Conservation (phyloP, 192 early-diverging fungal genomes). For the Glomus cerebriforme region DNA sequence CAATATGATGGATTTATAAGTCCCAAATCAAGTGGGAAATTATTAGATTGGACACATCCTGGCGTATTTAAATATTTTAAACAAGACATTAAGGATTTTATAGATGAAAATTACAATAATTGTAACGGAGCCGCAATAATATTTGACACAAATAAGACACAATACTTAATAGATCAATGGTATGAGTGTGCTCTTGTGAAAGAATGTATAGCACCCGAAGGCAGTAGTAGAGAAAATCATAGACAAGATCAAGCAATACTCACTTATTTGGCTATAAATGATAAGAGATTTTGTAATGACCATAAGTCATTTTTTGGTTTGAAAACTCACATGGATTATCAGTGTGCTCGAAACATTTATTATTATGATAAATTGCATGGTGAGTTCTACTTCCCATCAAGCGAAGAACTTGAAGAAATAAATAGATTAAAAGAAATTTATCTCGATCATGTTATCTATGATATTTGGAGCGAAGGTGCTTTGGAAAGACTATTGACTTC, state of each 20-base stretch:
- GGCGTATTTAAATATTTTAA: slow-evolving; percentile 47
- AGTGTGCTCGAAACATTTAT: slow-evolving; percentile 37
- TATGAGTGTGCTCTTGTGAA: slow-evolving; percentile 43
- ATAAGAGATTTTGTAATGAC: slow-evolving; percentile 35
- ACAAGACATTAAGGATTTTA: slow-evolving; percentile 33
- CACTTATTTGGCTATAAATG: slow-evolving; percentile 46
- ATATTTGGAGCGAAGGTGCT: neutral
- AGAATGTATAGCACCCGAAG: slow-evolving; percentile 56
- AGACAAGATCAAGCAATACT: slow-evolving; percentile 50
- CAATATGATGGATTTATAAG: slow-evolving; percentile 48
- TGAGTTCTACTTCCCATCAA: neutral
- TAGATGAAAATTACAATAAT: slow-evolving; percentile 30
- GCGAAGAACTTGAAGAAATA: neutral
- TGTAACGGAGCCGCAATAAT: slow-evolving; percentile 53
- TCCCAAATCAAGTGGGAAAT: slow-evolving; percentile 38
- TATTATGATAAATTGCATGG: neutral
- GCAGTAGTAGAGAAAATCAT: slow-evolving; percentile 50
- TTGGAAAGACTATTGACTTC: neutral
- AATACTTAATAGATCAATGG: slow-evolving; percentile 50
- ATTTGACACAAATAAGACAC: slow-evolving; percentile 43
- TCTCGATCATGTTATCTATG: neutral
- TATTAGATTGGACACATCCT: slow-evolving; percentile 48
- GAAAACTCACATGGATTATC: slow-evolving; percentile 35
- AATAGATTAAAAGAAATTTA: neutral
- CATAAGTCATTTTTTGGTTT: slow-evolving; percentile 33